phyloP scores from a whole-genome alignment of 352 stramenopile genomes.

The Globisporangium nagaii region DNA sequence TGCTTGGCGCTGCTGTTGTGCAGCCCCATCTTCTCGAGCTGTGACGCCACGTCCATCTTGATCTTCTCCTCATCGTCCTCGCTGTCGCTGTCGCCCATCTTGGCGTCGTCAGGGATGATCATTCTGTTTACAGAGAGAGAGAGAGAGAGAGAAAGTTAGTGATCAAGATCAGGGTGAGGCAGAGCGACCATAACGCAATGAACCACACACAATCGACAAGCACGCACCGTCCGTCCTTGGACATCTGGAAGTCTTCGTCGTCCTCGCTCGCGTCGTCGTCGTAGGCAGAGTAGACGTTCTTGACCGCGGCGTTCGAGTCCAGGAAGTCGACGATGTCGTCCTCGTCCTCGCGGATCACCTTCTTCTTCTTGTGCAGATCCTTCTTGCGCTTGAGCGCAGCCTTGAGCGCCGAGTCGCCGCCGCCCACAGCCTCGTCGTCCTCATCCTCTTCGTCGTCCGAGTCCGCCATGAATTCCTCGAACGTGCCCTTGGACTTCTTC shows the following conservation, averaged over 20 bases:
- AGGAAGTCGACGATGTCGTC: constrained; percentile 93
- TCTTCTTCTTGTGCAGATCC: constrained; percentile 65
- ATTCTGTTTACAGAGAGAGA: constrained; percentile 26
- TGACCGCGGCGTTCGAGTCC: constrained; percentile 85
- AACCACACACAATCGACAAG: constrained; percentile 15
- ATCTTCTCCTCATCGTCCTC: constrained; percentile 78
- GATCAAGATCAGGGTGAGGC: constrained; percentile 10
- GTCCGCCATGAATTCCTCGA: constrained; percentile 82
- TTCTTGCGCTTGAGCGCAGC: constrained; percentile 80
- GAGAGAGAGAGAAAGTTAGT: neutral
- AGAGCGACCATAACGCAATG: neutral
- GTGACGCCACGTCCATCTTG: constrained; percentile 75
- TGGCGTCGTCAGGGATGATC: constrained; percentile 70
- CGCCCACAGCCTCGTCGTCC: constrained; percentile 42
- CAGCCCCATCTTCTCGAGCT: constrained; percentile 82
- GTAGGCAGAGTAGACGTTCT: constrained; percentile 72
- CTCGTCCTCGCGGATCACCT: constrained; percentile 71
- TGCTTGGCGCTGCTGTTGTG: constrained; percentile 30
- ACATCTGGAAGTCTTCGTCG: constrained; percentile 86
- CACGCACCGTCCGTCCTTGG: constrained; percentile 87
- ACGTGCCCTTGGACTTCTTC: constrained; percentile 44
- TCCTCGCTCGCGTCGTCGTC: constrained; percentile 56
- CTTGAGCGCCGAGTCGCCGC: constrained; percentile 75
- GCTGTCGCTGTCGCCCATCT: constrained; percentile 38
- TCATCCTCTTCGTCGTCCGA: constrained; percentile 80